Evolutionary conservation across 225 moss, liverwort and hornwort species (phyloP).

Genomic region (Ulota crispa): DNA sequence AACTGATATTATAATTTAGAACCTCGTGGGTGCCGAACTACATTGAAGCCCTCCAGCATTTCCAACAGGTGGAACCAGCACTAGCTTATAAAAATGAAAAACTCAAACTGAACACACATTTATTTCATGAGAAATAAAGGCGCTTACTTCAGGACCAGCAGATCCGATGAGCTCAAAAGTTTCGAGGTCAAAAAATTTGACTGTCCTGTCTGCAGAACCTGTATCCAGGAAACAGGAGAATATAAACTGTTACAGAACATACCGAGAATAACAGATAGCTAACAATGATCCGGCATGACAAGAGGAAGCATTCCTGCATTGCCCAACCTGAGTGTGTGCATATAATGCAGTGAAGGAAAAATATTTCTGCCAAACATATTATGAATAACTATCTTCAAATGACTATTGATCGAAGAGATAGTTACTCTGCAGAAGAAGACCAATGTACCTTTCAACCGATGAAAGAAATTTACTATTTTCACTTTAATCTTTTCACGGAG

Average conservation of each 20-base stretch:
- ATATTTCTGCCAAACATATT: neutral
- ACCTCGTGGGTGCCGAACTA: neutral
- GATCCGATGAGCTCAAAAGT: constrained; percentile 92
- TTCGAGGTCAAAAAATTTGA: constrained; percentile 96
- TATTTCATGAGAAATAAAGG: neutral
- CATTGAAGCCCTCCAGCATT: neutral
- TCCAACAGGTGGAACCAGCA: neutral
- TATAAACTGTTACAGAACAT: neutral
- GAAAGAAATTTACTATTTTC: neutral
- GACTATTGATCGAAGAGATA: constrained; percentile 1
- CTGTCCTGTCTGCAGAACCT: constrained; percentile 94
- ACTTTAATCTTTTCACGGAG: neutral
- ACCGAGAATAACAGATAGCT: neutral
- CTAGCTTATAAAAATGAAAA: neutral
- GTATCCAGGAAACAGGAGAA: constrained; percentile 22
- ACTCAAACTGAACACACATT: neutral
- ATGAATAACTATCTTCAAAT: neutral
- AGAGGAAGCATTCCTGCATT: neutral
- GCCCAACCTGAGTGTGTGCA: neutral
- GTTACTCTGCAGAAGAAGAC: neutral
- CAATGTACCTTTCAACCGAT: neutral
- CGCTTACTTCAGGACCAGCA: constrained; percentile 86
- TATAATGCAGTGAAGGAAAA: neutral
- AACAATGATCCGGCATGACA: neutral
- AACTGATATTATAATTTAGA: neutral